Percentiles rank a stretch among this genome's conserved stretches.
Evolutionary conservation across 2,329 filamentous ascomycete species (phyloP).

Genomic region (Lachnellula subtilissima): DNA sequence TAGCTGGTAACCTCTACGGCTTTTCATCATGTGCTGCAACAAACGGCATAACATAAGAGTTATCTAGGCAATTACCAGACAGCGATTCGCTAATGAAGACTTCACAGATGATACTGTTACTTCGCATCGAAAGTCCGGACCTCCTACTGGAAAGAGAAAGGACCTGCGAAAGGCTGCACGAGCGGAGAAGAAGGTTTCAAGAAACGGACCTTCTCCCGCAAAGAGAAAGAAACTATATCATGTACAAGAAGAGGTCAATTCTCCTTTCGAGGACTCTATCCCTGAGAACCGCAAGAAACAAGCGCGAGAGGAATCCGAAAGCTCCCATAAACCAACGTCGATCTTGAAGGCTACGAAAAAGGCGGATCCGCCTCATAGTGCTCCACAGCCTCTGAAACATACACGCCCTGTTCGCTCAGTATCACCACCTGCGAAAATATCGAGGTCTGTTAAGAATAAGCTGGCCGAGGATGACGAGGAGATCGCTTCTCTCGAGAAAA

Average conservation of each 20-base stretch:
- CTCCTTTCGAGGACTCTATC: slow-evolving; percentile 1
- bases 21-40: too few relatives aligned
- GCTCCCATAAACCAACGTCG: slow-evolving; percentile 22
- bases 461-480: slow-evolving; percentile 81
- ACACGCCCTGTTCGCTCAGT: slow-evolving; percentile 3
- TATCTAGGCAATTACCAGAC: not conserved
- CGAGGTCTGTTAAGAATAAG: slow-evolving; percentile 49
- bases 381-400: not conserved
- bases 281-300: slow-evolving; percentile 1
- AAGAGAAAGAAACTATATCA: slow-evolving; percentile 26
- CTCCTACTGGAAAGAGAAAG: slow-evolving; percentile 25
- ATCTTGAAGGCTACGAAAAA: slow-evolving; percentile 28
- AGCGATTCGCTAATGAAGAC: not conserved
- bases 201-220: slow-evolving; percentile 22
- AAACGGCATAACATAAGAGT: too few relatives aligned
- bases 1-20: too few relatives aligned
- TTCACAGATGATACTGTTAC: slow-evolving; percentile 17
- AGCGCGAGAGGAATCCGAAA: slow-evolving; percentile 1
- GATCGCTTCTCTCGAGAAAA: slow-evolving; percentile 82
- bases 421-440: slow-evolving; percentile 18
- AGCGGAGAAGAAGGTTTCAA: slow-evolving; percentile 26
- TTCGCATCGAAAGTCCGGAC: slow-evolving; percentile 15
- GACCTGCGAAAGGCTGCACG: slow-evolving; percentile 31
- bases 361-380: slow-evolving; percentile 7
- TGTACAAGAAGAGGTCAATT: not conserved